These are phyloP conservation scores for Nemania sp. DNA, from an alignment of 2,329 filamentous ascomycete species.

Conservation along the genomic window DNA sequence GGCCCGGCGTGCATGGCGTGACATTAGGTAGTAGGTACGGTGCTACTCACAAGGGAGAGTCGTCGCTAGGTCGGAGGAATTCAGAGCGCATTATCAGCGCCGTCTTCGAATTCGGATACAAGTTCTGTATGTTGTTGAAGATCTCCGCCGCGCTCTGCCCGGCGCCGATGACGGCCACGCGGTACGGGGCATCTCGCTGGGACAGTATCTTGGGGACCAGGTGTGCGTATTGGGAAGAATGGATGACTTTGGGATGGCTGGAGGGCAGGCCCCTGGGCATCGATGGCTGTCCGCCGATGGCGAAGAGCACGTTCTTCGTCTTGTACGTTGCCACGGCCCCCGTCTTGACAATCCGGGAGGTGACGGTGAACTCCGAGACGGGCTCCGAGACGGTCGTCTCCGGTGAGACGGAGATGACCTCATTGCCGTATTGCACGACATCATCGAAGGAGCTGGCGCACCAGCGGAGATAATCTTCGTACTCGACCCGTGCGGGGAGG, in stretches of 20 bases:
- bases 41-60: conserved; percentile 85
- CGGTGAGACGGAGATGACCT: conserved; percentile 74
- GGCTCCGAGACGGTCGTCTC: conserved; percentile 53
- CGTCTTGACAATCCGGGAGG: conserved; percentile 64
- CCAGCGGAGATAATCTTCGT: conserved; percentile 95
- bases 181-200: conserved; percentile 62
- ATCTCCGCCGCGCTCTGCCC: conserved; percentile 96
- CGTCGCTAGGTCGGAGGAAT: conserved; percentile 87
- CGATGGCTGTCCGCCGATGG: conserved; percentile 65
- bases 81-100: conserved; percentile 80
- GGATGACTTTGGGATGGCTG: conserved; percentile 74
- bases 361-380: conserved; percentile 69
- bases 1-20: neutral
- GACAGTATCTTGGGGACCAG: conserved; percentile 63
- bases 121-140: conserved; percentile 81
- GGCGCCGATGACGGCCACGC: conserved; percentile 82
- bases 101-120: conserved; percentile 82
- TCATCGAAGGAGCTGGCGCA: conserved; percentile 79
- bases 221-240: conserved; percentile 85
- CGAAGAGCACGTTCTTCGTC: conserved; percentile 68
- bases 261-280: conserved; percentile 73
- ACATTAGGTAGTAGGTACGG: neutral
- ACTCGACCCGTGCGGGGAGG: conserved; percentile 82
- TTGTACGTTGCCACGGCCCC: conserved; percentile 57
- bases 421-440: conserved; percentile 74